Evolutionary conservation across 2,329 filamentous ascomycete species (phyloP).

Genomic region (Calcarisporium arbuscula): DNA sequence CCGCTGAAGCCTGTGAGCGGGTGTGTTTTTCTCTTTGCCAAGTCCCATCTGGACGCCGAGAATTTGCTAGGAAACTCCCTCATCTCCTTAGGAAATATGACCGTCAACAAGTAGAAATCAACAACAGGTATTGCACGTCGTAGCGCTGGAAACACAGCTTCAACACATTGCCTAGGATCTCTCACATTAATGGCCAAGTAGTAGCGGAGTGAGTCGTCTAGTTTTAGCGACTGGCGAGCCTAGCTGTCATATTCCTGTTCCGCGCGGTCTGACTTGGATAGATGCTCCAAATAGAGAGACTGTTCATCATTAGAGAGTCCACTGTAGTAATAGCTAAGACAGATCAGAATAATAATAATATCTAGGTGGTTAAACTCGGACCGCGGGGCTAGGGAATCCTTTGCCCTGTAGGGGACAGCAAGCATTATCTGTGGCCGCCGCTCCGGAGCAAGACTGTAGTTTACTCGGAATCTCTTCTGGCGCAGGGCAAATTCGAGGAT

Average conservation of each 20-base stretch:
- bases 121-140: constrained; percentile 46
- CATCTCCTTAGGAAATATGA: constrained; percentile 56
- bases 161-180: constrained; percentile 41
- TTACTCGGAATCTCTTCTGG: constrained; percentile 57
- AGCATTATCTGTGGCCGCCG: constrained; percentile 37
- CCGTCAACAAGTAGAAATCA: constrained; percentile 54
- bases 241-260: constrained; percentile 45
- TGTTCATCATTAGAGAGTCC: constrained; percentile 49
- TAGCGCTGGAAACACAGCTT: constrained; percentile 46
- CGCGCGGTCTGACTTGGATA: constrained; percentile 46
- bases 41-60: constrained; percentile 61
- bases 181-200: constrained; percentile 51
- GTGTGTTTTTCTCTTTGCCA: constrained; percentile 40
- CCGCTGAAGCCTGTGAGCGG: constrained; percentile 63
- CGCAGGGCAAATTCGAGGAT: constrained; percentile 47
- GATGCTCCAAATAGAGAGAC: constrained; percentile 35
- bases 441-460: constrained; percentile 50
- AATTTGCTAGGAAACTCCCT: constrained; percentile 59
- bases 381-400: constrained; percentile 47
- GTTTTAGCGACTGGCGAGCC: constrained; percentile 25
- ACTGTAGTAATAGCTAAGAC: constrained; percentile 48
- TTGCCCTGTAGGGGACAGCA: constrained; percentile 54
- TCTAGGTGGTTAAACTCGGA: constrained; percentile 60
- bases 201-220: constrained; percentile 31
- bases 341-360: constrained; percentile 49